Percentiles rank a stretch among this genome's conserved stretches.
phyloP scores from a whole-genome alignment of 306 rosid genomes.

The Medicago lupulina region DNA sequence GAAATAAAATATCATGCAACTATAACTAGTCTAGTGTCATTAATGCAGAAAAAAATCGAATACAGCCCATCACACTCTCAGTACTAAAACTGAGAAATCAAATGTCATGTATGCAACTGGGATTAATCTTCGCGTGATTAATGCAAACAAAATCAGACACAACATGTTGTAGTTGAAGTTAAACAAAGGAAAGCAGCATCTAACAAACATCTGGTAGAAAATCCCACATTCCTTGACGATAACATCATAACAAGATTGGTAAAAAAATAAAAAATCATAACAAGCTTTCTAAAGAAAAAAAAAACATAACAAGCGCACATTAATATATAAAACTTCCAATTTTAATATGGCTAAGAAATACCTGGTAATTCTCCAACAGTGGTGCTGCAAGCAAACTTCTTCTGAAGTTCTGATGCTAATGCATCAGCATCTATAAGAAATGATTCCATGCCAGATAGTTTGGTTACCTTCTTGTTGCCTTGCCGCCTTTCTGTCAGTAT shows the following conservation, averaged over 20 bases:
- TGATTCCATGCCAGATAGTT: constrained; percentile 80
- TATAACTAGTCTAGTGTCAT: not conserved
- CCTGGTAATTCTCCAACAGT: constrained; percentile 88
- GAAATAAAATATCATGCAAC: not conserved
- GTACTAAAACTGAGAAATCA: constrained; percentile 2
- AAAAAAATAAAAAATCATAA: not conserved
- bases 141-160: constrained; percentile 2
- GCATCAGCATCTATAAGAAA: constrained; percentile 88
- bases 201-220: constrained; percentile 2
- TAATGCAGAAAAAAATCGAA: not conserved
- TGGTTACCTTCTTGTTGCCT: constrained; percentile 95
- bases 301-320: constrained; percentile 19
- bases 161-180: constrained; percentile 2
- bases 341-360: constrained; percentile 40
- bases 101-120: not conserved
- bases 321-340: constrained; percentile 9
- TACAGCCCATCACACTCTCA: not conserved
- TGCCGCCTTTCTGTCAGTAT: constrained; percentile 87
- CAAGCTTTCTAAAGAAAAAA: not conserved
- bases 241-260: constrained; percentile 11
- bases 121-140: constrained; percentile 1
- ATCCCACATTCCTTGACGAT: not conserved
- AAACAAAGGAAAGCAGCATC: constrained; percentile 26
- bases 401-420: constrained; percentile 91
- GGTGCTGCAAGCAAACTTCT: constrained; percentile 96